Conservation (phyloP, 768 basidiomycete species). For the Pleurotus sapidus region DNA sequence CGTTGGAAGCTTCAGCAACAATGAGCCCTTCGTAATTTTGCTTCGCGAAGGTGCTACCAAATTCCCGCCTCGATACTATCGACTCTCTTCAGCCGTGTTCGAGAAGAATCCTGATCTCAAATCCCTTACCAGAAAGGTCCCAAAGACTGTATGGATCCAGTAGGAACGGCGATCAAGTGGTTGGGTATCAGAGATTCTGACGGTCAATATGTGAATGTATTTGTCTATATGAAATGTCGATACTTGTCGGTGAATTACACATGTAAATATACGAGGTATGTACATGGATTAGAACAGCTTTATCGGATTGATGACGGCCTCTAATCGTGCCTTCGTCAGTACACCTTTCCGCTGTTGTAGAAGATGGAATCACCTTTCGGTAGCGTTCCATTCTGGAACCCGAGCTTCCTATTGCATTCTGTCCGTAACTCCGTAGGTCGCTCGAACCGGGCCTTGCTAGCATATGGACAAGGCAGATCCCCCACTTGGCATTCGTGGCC, state of each 20-base stretch:
- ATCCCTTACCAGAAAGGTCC: too few relatives aligned
- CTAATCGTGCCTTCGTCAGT: conserved; percentile 27
- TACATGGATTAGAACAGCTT: conserved; percentile 30
- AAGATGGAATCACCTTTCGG: conserved; percentile 62
- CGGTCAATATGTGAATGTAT: too few relatives aligned
- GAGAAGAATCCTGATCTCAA: neutral
- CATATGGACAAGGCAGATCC: conserved; percentile 94
- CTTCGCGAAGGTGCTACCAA: neutral
- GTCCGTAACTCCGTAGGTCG: conserved; percentile 77
- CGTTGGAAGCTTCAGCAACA: neutral
- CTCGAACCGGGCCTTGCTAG: conserved; percentile 91
- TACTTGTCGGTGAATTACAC: too few relatives aligned
- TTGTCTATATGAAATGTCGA: too few relatives aligned
- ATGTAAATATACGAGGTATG: too few relatives aligned
- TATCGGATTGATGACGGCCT: conserved; percentile 69
- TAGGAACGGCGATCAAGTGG: too few relatives aligned
- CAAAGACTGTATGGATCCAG: too few relatives aligned
- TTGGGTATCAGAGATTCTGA: too few relatives aligned
- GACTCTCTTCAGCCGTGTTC: neutral
- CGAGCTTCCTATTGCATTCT: conserved; percentile 92
- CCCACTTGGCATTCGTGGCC: conserved; percentile 85
- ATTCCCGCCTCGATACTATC: neutral
- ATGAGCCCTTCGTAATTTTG: neutral
- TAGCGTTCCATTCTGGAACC: conserved; percentile 79
- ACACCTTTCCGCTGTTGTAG: neutral